These are phyloP conservation scores for Trifolium repens DNA, from an alignment of 306 rosid species.

Conservation along the genomic window DNA sequence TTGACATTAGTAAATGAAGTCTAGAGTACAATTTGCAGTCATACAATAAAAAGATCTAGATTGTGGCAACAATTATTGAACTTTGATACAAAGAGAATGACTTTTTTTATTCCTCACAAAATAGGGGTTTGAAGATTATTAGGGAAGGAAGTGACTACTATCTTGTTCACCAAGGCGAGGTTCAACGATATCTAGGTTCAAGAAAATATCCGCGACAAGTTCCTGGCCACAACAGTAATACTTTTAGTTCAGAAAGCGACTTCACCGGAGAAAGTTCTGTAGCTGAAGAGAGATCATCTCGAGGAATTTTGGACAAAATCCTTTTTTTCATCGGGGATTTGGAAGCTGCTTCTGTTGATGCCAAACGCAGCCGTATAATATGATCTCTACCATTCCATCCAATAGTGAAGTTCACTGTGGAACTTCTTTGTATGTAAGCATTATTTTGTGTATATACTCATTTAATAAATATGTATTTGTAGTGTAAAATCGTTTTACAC, in stretches of 20 bases:
- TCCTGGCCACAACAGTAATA: neutral
- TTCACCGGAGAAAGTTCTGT: conserved; percentile 40
- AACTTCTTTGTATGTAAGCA: conserved; percentile 38
- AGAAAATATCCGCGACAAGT: conserved; percentile 48
- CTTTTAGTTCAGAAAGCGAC: conserved; percentile 43
- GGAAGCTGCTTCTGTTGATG: conserved; percentile 74
- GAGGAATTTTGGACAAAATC: conserved; percentile 73
- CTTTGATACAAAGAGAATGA: conserved; percentile 6
- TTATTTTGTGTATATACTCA: conserved; percentile 40
- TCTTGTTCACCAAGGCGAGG: conserved; percentile 81
- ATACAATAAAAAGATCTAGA: neutral
- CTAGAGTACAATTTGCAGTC: conserved; percentile 4
- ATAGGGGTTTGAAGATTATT: conserved; percentile 73
- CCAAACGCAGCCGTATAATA: conserved; percentile 59
- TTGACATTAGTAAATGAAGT: neutral
- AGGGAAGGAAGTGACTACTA: conserved; percentile 75
- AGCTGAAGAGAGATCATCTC: conserved; percentile 54
- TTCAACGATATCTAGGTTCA: conserved; percentile 68
- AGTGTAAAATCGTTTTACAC: neutral
- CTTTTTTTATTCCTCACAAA: conserved; percentile 31
- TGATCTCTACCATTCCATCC: conserved; percentile 8
- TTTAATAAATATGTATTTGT: neutral
- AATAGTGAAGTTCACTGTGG: conserved; percentile 18
- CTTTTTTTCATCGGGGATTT: conserved; percentile 81
- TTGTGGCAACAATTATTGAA: conserved; percentile 5